These are phyloP conservation scores for Sclerotiophoma versabilis DNA, from an alignment of 2,329 filamentous ascomycete species.

Conservation along the genomic window DNA sequence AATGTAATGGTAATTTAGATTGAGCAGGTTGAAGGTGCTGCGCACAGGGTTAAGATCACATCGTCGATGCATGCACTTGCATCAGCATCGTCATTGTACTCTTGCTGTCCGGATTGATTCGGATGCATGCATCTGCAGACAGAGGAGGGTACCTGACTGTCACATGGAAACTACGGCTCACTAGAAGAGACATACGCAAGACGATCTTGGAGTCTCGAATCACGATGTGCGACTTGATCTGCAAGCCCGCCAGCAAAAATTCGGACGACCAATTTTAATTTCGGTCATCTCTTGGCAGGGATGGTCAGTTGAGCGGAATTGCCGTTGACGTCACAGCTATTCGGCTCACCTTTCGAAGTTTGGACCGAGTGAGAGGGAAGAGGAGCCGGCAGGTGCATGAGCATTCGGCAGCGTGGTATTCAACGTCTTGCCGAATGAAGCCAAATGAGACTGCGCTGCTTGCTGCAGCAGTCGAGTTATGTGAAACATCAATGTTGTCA, in stretches of 20 bases:
- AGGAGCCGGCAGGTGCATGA: slow-evolving; percentile 4
- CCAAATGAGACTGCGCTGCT: not conserved
- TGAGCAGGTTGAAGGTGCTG: too few relatives aligned
- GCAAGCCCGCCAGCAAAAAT: slow-evolving; percentile 1
- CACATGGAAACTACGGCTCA: not conserved
- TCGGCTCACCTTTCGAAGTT: not conserved
- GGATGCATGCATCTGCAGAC: not conserved
- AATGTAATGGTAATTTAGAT: too few relatives aligned
- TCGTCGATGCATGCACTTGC: too few relatives aligned
- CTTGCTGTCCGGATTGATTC: not conserved
- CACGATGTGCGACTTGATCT: slow-evolving; percentile 1
- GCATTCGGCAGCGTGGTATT: slow-evolving; percentile 6
- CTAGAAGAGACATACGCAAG: not conserved
- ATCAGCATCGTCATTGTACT: not conserved
- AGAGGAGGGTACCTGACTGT: not conserved
- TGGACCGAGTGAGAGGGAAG: slow-evolving; percentile 1
- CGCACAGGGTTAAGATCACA: too few relatives aligned
- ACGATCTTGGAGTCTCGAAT: slow-evolving; percentile 9
- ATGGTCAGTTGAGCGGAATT: not conserved
- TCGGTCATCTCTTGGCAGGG: slow-evolving; percentile 12
- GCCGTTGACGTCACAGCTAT: slow-evolving; percentile 12
- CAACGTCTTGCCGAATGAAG: not conserved
- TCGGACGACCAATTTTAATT: slow-evolving; percentile 8
- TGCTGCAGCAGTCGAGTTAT: not conserved
- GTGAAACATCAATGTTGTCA: not conserved